Percentiles rank a stretch among this genome's conserved stretches.
These are phyloP conservation scores for Biscogniauxia sp. DNA, from an alignment of 2,329 filamentous ascomycete genomes.

Conservation along the genomic window DNA sequence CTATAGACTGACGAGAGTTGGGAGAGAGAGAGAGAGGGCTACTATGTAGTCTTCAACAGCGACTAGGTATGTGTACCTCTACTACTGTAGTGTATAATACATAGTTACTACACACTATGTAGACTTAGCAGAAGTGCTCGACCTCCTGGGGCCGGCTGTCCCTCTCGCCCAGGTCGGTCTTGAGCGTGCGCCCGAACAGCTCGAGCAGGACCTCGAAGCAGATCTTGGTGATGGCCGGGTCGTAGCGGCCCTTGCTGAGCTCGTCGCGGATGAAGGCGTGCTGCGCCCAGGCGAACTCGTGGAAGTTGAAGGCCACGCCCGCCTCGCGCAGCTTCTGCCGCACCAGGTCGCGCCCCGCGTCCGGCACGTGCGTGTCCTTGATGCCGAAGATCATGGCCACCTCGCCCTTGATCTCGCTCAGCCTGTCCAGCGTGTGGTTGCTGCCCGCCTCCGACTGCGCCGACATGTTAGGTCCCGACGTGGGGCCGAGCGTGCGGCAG, in stretches of 20 bases:
- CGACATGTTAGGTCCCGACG: slow-evolving; percentile 47
- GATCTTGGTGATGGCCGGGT: slow-evolving; percentile 79
- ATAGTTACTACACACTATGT: too few species aligned
- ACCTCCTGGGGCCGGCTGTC: slow-evolving; percentile 60
- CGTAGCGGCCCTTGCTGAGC: slow-evolving; percentile 88
- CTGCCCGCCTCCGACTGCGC: slow-evolving; percentile 36
- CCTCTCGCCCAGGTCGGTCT: slow-evolving; percentile 71
- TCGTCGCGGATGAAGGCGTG: slow-evolving; percentile 95
- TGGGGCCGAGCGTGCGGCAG: slow-evolving; percentile 68
- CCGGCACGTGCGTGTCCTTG: slow-evolving; percentile 85
- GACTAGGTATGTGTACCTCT: too few species aligned
- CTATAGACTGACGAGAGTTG: too few species aligned
- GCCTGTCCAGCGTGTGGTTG: slow-evolving; percentile 51
- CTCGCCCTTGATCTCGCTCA: slow-evolving; percentile 72
- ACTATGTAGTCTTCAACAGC: too few species aligned
- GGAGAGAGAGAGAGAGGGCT: too few species aligned
- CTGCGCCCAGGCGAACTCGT: slow-evolving; percentile 90
- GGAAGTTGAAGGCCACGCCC: slow-evolving; percentile 73
- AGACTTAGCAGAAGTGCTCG: slow-evolving; percentile 68
- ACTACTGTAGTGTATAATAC: too few species aligned
- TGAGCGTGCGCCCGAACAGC: slow-evolving; percentile 75
- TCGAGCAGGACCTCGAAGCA: slow-evolving; percentile 91
- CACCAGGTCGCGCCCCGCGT: slow-evolving; percentile 79
- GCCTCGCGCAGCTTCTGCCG: slow-evolving; percentile 76
- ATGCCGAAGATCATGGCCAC: slow-evolving; percentile 89